These are phyloP conservation scores for Litsea cubeba DNA, from an alignment of 164 flowering plant species.

Conservation along the genomic window DNA sequence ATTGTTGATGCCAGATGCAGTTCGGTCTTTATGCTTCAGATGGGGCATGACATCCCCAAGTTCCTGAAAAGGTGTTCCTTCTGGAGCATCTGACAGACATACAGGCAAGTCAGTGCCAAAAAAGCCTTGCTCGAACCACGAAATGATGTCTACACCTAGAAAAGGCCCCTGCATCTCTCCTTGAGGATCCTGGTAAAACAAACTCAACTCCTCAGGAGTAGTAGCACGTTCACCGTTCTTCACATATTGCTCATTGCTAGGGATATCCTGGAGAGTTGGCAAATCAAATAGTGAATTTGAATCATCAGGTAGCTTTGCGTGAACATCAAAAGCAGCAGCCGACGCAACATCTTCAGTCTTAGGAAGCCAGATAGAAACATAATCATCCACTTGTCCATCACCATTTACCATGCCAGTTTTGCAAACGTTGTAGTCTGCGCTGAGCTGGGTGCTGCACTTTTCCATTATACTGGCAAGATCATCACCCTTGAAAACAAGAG, in stretches of 20 bases:
- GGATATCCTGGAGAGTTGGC: constrained; percentile 25
- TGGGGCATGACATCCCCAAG: constrained; percentile 82
- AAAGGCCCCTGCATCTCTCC: constrained; percentile 93
- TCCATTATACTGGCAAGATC: constrained; percentile 11
- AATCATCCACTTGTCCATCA: neutral
- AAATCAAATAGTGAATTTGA: constrained; percentile 31
- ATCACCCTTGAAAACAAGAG: neutral
- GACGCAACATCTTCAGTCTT: constrained; percentile 19
- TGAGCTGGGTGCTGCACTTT: constrained; percentile 9
- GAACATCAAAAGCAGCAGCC: constrained; percentile 20
- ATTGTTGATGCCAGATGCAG: constrained; percentile 16
- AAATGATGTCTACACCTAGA: constrained; percentile 75
- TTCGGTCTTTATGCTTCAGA: constrained; percentile 29
- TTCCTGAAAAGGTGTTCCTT: constrained; percentile 56
- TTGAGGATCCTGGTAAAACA: constrained; percentile 85
- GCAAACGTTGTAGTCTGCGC: neutral
- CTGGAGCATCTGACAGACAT: constrained; percentile 74
- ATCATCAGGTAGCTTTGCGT: constrained; percentile 36
- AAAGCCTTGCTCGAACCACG: constrained; percentile 92
- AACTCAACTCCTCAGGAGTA: constrained; percentile 63
- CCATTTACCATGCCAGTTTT: neutral
- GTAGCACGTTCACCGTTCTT: constrained; percentile 20
- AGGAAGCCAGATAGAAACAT: neutral
- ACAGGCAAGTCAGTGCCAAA: constrained; percentile 84
- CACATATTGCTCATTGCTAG: constrained; percentile 16